These are phyloP conservation scores for Cladosporium sp. DNA, from an alignment of 2,329 filamentous ascomycete species.

Conservation along the genomic window DNA sequence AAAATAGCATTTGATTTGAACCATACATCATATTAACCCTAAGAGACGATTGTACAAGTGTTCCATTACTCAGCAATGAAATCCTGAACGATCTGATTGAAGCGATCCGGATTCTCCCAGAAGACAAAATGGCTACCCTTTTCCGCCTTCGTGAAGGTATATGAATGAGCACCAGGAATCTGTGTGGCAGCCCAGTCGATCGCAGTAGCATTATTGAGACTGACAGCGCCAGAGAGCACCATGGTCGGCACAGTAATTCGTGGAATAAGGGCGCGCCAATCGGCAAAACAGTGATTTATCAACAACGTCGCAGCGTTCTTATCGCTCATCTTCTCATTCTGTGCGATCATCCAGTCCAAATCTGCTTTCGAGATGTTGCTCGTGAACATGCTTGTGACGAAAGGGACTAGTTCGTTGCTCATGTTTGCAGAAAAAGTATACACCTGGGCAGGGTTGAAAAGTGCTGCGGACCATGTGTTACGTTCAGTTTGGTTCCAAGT, in stretches of 20 bases:
- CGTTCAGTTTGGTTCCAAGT: not conserved
- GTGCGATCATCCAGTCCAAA: not conserved
- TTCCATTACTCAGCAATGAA: not conserved
- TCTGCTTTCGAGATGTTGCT: not conserved
- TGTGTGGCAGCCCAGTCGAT: not conserved
- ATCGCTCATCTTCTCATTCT: not conserved
- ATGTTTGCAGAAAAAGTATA: not conserved
- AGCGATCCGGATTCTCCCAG: not conserved
- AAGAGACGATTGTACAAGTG: too few relatives aligned
- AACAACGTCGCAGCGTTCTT: not conserved
- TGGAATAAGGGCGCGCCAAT: not conserved
- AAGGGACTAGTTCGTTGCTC: not conserved
- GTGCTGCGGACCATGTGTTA: not conserved
- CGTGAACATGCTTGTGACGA: not conserved
- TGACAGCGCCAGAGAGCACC: not conserved
- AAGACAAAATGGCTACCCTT: not conserved
- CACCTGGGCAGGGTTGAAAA: not conserved
- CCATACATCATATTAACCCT: too few relatives aligned
- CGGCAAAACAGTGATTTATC: not conserved
- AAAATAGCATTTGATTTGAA: too few relatives aligned
- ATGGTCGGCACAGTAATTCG: not conserved
- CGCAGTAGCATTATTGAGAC: not conserved
- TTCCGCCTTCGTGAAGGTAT: not conserved
- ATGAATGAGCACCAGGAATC: not conserved
- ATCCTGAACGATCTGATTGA: not conserved